A percentile compares a stretch with the other conserved stretches of the same genome.
These are phyloP conservation scores for Psilocybe subaeruginosa DNA, from an alignment of 768 basidiomycete genomes.

Conservation along the genomic window DNA sequence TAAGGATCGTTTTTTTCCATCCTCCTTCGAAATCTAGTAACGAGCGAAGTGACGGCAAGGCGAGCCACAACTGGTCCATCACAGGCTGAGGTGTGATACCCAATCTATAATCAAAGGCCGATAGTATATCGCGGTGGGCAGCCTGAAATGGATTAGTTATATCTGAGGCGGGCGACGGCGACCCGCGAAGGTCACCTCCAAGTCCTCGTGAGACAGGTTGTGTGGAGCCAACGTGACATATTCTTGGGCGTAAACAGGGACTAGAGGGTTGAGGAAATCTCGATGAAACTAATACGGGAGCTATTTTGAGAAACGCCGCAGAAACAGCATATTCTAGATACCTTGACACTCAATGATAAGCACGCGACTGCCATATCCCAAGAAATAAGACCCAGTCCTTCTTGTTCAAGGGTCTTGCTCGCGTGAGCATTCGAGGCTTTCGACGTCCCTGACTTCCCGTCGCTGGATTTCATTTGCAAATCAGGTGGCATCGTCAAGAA, in stretches of 20 bases:
- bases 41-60: slow-evolving; percentile 52
- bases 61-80: slow-evolving; percentile 61
- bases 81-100: slow-evolving; percentile 58
- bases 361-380: slow-evolving; percentile 67
- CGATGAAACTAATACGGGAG: slow-evolving; percentile 55
- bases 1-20: slow-evolving; percentile 48
- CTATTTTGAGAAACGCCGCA: not conserved
- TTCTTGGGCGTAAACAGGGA: slow-evolving; percentile 53
- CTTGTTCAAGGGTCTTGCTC: slow-evolving; percentile 19
- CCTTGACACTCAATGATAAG: slow-evolving; percentile 66
- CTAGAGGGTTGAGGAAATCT: slow-evolving; percentile 60
- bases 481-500: slow-evolving; percentile 34
- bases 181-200: slow-evolving; percentile 48
- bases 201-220: slow-evolving; percentile 42
- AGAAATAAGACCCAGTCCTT: slow-evolving; percentile 33
- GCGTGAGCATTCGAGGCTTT: slow-evolving; percentile 8
- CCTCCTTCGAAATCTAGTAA: slow-evolving; percentile 42
- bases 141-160: slow-evolving; percentile 33
- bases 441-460: not conserved
- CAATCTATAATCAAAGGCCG: slow-evolving; percentile 47
- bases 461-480: not conserved
- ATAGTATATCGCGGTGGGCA: slow-evolving; percentile 59
- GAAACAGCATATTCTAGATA: slow-evolving; percentile 19
- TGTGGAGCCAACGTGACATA: slow-evolving; percentile 56
- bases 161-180: slow-evolving; percentile 1